Conservation (phyloP, 2,329 filamentous ascomycete species). For the Aureobasidium sp. region DNA sequence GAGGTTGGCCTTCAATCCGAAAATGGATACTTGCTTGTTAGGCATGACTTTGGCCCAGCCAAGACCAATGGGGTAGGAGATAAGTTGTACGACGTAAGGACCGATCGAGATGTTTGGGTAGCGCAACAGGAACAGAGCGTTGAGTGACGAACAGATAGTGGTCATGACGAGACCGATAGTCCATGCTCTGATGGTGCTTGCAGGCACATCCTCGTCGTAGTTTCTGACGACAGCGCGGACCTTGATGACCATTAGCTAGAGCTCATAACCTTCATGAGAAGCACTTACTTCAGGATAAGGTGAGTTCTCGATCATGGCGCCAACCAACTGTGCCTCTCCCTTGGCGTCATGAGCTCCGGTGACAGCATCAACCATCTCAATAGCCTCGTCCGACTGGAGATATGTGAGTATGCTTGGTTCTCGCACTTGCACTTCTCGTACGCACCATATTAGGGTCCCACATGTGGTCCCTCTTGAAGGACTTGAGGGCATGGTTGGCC, state of each 20-base stretch:
- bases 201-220: constrained; percentile 57
- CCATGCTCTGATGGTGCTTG: constrained; percentile 60
- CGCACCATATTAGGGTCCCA: constrained; percentile 54
- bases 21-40: constrained; percentile 50
- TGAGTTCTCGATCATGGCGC: constrained; percentile 58
- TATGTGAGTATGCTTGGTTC: constrained; percentile 23
- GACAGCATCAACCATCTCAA: constrained; percentile 54
- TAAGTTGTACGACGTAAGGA: constrained; percentile 75
- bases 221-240: constrained; percentile 56
- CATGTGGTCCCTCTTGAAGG: constrained; percentile 55
- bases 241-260: constrained; percentile 4
- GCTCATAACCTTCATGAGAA: neutral
- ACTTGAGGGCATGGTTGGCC: constrained; percentile 37
- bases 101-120: constrained; percentile 86
- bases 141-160: constrained; percentile 54
- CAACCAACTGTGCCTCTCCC: constrained; percentile 51
- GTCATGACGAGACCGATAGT: constrained; percentile 54
- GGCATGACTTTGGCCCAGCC: constrained; percentile 49
- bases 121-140: constrained; percentile 81
- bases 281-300: constrained; percentile 57
- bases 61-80: constrained; percentile 76
- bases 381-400: constrained; percentile 47
- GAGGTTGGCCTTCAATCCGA: constrained; percentile 48
- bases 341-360: constrained; percentile 49
- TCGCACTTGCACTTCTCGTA: neutral